These are phyloP conservation scores for Boletus pseudo-olivaceus DNA, from an alignment of 768 basidiomycete species.

Conservation along the genomic window DNA sequence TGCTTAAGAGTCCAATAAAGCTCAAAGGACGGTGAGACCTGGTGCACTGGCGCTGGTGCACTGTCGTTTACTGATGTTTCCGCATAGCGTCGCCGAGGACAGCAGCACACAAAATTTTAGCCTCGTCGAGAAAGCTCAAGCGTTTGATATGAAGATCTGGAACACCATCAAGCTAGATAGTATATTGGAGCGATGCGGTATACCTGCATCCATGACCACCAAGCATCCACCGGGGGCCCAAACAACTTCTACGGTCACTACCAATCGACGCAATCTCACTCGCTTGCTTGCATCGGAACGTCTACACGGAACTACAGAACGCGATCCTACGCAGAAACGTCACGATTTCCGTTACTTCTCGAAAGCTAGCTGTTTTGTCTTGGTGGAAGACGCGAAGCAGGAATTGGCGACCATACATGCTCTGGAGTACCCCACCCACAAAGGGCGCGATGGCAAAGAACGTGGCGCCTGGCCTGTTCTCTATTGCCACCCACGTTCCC, in stretches of 20 bases:
- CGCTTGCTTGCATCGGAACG: slow-evolving; percentile 77
- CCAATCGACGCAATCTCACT: slow-evolving; percentile 48
- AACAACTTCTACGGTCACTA: slow-evolving; percentile 28
- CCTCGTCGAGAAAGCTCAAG: slow-evolving; percentile 62
- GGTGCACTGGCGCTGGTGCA: not conserved
- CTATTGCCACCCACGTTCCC: slow-evolving; percentile 68
- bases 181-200: slow-evolving; percentile 65
- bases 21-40: slow-evolving; percentile 51
- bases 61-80: slow-evolving; percentile 1
- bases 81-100: slow-evolving; percentile 31
- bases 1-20: slow-evolving; percentile 65
- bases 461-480: slow-evolving; percentile 79
- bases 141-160: slow-evolving; percentile 87
- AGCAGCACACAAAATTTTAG: slow-evolving; percentile 36
- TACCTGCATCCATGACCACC: slow-evolving; percentile 28
- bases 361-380: slow-evolving; percentile 69
- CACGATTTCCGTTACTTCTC: slow-evolving; percentile 88
- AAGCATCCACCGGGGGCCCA: slow-evolving; percentile 29
- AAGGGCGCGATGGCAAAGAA: slow-evolving; percentile 48
- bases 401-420: slow-evolving; percentile 82
- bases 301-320: slow-evolving; percentile 80
- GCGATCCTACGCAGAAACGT: slow-evolving; percentile 85
- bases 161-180: slow-evolving; percentile 64
- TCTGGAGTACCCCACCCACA: slow-evolving; percentile 70
- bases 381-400: slow-evolving; percentile 87